These are phyloP conservation scores for Postia placenta DNA, from an alignment of 768 basidiomycete species.

Conservation along the genomic window DNA sequence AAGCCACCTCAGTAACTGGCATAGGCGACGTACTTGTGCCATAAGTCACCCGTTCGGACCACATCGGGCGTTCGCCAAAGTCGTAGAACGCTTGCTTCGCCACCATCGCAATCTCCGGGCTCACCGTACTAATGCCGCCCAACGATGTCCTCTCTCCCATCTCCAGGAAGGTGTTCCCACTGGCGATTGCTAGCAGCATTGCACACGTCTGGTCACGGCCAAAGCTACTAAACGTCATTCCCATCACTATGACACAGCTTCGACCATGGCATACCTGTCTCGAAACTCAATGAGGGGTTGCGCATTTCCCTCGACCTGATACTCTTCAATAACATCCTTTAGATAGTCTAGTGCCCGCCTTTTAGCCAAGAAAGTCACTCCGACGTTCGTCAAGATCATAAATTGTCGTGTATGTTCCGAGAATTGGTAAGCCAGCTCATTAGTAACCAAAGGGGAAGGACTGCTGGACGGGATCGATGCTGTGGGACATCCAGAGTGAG, in stretches of 20 bases:
- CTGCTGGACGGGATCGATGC: conserved; percentile 22
- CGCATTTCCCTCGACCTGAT: conserved; percentile 67
- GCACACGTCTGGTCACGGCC: conserved; percentile 90
- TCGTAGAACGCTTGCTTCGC: conserved; percentile 88
- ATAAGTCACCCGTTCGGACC: conserved; percentile 73
- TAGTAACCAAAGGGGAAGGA: conserved; percentile 52
- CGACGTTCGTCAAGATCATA: conserved; percentile 84
- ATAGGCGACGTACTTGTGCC: conserved; percentile 48
- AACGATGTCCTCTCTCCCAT: conserved; percentile 38
- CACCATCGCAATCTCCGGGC: conserved; percentile 57
- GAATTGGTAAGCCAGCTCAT: conserved; percentile 81
- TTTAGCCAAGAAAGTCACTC: conserved; percentile 74
- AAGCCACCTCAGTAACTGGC: background rate
- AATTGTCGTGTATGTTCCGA: conserved; percentile 72
- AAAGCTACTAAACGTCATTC: conserved; percentile 45
- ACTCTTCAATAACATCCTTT: conserved; percentile 73
- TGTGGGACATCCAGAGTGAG: conserved; percentile 26
- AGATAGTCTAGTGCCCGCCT: conserved; percentile 83
- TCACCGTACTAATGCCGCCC: conserved; percentile 44
- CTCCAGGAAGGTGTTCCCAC: conserved; percentile 78
- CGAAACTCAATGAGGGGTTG: conserved; percentile 81
- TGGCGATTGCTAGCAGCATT: conserved; percentile 83
- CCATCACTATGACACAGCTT: background rate
- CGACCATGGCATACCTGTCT: conserved; percentile 47
- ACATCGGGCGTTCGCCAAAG: conserved; percentile 77